phyloP scores from a whole-genome alignment of 2,329 filamentous ascomycete species.

The Pseudogymnoascus verrucosus region DNA sequence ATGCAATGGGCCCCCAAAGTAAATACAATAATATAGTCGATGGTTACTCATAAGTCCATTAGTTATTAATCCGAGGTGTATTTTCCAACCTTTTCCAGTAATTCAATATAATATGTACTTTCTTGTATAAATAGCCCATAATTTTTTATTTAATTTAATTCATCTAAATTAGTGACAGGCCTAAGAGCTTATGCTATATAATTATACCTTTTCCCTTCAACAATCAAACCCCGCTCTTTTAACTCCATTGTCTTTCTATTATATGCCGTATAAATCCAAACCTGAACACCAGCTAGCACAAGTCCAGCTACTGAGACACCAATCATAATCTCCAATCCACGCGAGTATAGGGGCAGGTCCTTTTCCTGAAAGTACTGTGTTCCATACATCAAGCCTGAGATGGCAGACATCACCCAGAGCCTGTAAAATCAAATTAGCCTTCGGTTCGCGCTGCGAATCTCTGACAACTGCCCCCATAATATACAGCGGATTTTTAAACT shows the following conservation, averaged over 20 bases:
- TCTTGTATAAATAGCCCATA: neutral
- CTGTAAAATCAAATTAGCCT: constrained; percentile 4
- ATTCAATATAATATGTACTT: neutral
- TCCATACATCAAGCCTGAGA: constrained; percentile 22
- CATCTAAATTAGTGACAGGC: neutral
- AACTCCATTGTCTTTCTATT: constrained; percentile 1
- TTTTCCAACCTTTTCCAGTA: neutral
- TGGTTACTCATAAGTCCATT: neutral
- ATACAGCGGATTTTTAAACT: neutral
- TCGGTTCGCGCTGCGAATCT: neutral
- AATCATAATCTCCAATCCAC: constrained; percentile 8
- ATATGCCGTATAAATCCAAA: constrained; percentile 1
- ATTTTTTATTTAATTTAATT: neutral
- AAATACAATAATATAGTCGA: neutral
- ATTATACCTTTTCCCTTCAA: neutral
- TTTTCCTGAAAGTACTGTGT: constrained; percentile 21
- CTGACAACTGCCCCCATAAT: neutral
- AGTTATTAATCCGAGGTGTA: neutral
- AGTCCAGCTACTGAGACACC: constrained; percentile 2
- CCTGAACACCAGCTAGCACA: neutral
- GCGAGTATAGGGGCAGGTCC: constrained; percentile 18
- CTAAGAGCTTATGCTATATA: neutral
- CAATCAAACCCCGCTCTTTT: neutral
- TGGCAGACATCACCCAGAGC: constrained; percentile 21
- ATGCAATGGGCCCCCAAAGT: neutral